These are phyloP conservation scores for Solanum medicagineum DNA, from an alignment of 257 asterid species.

Conservation along the genomic window DNA sequence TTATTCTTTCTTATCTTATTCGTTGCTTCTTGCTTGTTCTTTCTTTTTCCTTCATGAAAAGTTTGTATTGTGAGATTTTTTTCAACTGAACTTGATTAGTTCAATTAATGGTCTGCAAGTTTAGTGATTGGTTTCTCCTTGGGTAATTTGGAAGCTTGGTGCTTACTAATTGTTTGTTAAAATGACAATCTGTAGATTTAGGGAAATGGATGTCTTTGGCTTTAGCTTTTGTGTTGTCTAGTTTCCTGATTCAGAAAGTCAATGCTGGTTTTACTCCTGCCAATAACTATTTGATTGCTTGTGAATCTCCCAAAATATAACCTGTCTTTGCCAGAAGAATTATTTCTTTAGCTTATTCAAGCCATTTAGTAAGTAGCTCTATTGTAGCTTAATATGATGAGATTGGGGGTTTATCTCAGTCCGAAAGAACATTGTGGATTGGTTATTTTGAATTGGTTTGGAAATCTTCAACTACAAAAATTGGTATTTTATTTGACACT, in stretches of 20 bases:
- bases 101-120: not conserved
- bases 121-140: not conserved
- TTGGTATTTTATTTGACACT: no score
- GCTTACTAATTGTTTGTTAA: not conserved
- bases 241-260: conserved; percentile 6
- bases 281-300: conserved; percentile 42
- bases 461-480: no score
- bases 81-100: no score
- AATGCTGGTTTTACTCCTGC: conserved; percentile 43
- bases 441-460: no score
- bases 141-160: not conserved
- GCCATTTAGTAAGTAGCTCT: no score
- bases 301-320: conserved; percentile 63
- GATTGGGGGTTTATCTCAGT: no score
- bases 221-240: conserved; percentile 19
- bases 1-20: not conserved
- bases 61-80: not conserved
- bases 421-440: no score
- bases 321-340: conserved; percentile 29
- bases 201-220: conserved; percentile 25
- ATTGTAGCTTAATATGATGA: no score
- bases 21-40: not conserved
- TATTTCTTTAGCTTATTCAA: no score
- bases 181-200: conserved; percentile 14
- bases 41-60: no score